Base-by-base conservation (phyloP, 495 filamentous ascomycete genomes). In the Tuber melanosporum region DNA sequence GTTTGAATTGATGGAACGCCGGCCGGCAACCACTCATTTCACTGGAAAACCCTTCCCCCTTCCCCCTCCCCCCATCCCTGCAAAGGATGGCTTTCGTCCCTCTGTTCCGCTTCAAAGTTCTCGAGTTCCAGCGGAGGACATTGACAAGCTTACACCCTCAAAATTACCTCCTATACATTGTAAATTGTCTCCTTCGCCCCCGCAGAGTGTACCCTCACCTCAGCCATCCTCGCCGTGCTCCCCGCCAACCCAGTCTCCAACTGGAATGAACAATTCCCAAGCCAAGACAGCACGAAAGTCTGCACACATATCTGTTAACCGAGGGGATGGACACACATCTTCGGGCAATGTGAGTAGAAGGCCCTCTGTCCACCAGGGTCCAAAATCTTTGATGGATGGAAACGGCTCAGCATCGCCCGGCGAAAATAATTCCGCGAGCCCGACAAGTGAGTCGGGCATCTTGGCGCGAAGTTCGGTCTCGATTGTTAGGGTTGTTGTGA, bases 261-360 rank as follows among this genome's bases (percentile, higher is more conserved):
- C 47, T 62, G 71, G 75, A n/a, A 79, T 79, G 74, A 80, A 39
- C 41, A 80, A 80, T 76, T 36, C 77, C 42, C 78, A 80, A 69
- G 78, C 78, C 39, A 80, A 78, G 66, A 80, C 78, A 39, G 78
- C 78, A 7, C 73, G 78, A n/a, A 80, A 80, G 62, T 80, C 78
- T 20, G 78, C 78, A n/a, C 78, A 74, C 22, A 80, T 77, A 49
- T 43, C 77, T 10, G 74, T 77, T 9, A 80, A 44, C 36, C 69
- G 78, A 70, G 78, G 71, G 8, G 78, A 80, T 57, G 78, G 78
- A 43, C 79, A 80, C 39, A 79, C 78, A 20, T 80, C 78, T 20
- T 76, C 78, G 5, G 79, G 77, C 4, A 74, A 69, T 36, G 78
- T 73, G 2, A 77, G 77, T 19, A 80, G 74, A 26, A 80, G 73